Base-by-base conservation (phyloP, 2,329 filamentous ascomycete species). In the Hortaea sp. region DNA sequence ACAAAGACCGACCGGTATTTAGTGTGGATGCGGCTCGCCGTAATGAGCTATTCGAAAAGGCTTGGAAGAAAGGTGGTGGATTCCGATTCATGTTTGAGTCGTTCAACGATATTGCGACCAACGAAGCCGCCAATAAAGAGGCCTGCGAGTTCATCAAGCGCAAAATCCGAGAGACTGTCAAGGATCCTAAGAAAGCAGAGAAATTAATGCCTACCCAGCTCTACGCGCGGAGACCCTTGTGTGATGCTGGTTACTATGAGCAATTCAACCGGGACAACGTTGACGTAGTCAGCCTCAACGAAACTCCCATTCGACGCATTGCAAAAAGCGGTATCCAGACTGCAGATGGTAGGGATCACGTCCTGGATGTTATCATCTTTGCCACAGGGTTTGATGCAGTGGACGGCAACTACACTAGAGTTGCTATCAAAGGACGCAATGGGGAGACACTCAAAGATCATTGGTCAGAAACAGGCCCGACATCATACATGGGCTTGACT, bases 201-300 rank as follows among this genome's bases (percentile, higher is more conserved):
- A 66, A 71, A 13, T 68, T 84, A 2, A 66, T 80, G 4, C 81
- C 82, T 0, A 74, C 79, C 49, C 43, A 56, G 53, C 77, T 7
- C 74, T 78, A 57, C 84, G 81, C 53, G 71, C 79, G n/a, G 72
- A 79, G 5, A 65, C 82, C 0, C 83, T 80, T 0, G 79, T 81
- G 0, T 79, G 81, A 0, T 29, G 79, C 35, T 3, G 44, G 44
- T 12, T 61, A 59, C 48, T 61, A 52, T 41, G 57, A 60, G 45
- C 46, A 53, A 7, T 60, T 56, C 50, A 62, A 60, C 32, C 49
- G 52, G 10, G 40, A 49, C 2, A 53, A 60, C 32, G 57, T 60
- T 5, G 42, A 56, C 11, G 42, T 62, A 7, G 53, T 62, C 11
- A 51, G 53, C 42, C 30, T 60, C 27, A 51, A 57, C n/a, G 52